Evolutionary conservation across 2,329 filamentous ascomycete genomes (phyloP), one percentile per base, ranked within the genome.

Genomic region (Penicillium sp.): DNA sequence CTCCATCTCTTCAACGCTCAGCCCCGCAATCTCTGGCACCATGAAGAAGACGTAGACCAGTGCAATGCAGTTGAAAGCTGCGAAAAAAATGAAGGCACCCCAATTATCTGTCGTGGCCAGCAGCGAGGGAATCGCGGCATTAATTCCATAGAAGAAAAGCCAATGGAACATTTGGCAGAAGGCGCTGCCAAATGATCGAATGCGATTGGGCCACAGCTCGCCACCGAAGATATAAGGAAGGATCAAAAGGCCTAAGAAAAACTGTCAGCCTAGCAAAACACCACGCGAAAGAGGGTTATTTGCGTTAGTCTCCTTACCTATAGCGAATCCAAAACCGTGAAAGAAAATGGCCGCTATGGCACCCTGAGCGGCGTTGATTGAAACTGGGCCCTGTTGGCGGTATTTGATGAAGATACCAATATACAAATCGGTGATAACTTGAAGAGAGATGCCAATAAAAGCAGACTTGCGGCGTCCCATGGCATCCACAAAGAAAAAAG

Each of bases 11-110:
- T 78, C 75, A 7, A 77, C 58, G 5, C 36, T 50, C 6, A 58
- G 46, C 3, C 59, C 59, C 2, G 57, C 48, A 14, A 68, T 69
- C 53, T 79, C 76, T 1, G 76, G 76, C 0, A 79, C 73, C 33
- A 73, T 58, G 14, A 77, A 52, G 56, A 66, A 77, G 2, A 72
- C 68, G 48, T 78, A 78, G 10, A 73, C 11, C 1, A 77, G 50
- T 0, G 71, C 67, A 1, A 75, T 40, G 31, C 70, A 66, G 55
- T 73, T 77, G 70, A 70, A 77, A 2, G 54, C 69, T 0, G 70
- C 75, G 54, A 78, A 78, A 62, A 77, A 75, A 23, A 77, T 52
- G 48, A 78, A 79, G 0, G 75, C 74, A 2, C 76, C 77, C 75
- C 75, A 78, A 36, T 76, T 70, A 55, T 78, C 24, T 13, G 66